These are phyloP conservation scores for Blastomyces gilchristii DNA, from an alignment of 2,329 filamentous ascomycete genomes.

Conservation along the genomic window DNA sequence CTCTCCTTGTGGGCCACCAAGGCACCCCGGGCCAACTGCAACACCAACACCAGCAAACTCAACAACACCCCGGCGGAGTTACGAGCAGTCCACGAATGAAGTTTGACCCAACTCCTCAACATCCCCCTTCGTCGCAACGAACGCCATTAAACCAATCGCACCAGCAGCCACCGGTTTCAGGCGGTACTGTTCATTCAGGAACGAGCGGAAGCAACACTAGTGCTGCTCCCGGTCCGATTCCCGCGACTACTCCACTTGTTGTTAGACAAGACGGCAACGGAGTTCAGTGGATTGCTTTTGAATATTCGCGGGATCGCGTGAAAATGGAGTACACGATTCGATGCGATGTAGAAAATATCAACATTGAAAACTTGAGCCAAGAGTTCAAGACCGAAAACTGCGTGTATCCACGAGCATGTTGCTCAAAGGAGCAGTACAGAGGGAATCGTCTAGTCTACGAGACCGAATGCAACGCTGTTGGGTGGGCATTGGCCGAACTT, in stretches of 20 bases:
- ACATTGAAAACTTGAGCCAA: slow-evolving; percentile 68
- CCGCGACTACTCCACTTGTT: slow-evolving; percentile 87
- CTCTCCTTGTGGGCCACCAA: slow-evolving; percentile 43
- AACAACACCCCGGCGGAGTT: slow-evolving; percentile 53
- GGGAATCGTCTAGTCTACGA: slow-evolving; percentile 94
- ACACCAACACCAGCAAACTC: slow-evolving; percentile 32
- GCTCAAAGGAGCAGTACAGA: slow-evolving; percentile 88
- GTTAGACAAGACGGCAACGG: slow-evolving; percentile 92
- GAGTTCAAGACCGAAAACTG: slow-evolving; percentile 99
- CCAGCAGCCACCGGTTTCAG: slow-evolving; percentile 40
- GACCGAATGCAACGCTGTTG: slow-evolving; percentile 98
- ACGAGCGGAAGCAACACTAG: slow-evolving; percentile 60
- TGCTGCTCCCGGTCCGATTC: slow-evolving; percentile 89
- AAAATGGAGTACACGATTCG: slow-evolving; percentile 99
- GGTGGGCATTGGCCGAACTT: slow-evolving; percentile 92
- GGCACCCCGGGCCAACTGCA: slow-evolving; percentile 32
- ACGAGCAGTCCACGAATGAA: slow-evolving; percentile 49
- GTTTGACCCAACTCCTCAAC: slow-evolving; percentile 36
- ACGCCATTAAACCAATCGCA: slow-evolving; percentile 28
- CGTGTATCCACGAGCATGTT: slow-evolving; percentile 92
- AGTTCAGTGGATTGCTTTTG: slow-evolving; percentile 97
- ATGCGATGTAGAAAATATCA: slow-evolving; percentile 94
- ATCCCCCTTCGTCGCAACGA: slow-evolving; percentile 27
- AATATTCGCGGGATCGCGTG: slow-evolving; percentile 91
- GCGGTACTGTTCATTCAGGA: slow-evolving; percentile 22